These are phyloP conservation scores for Plenodomus lindquistii DNA, from an alignment of 2,329 filamentous ascomycete species.

Conservation along the genomic window DNA sequence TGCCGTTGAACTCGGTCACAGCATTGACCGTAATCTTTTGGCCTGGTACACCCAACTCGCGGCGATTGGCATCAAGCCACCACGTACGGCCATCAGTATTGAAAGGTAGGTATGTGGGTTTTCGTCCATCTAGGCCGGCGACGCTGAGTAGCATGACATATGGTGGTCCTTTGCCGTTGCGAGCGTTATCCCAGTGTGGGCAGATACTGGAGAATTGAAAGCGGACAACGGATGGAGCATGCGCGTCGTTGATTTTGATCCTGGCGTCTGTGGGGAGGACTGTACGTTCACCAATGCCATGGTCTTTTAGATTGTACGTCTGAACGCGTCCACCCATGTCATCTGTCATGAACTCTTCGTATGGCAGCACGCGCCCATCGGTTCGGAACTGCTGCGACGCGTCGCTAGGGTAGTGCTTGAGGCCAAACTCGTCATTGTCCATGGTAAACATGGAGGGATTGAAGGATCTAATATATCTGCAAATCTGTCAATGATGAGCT, in stretches of 20 bases:
- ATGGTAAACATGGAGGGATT: slow-evolving; percentile 60
- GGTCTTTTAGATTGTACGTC: slow-evolving; percentile 42
- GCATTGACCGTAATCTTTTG: slow-evolving; percentile 68
- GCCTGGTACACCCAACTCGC: slow-evolving; percentile 53
- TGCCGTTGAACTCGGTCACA: slow-evolving; percentile 58
- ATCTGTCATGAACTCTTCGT: slow-evolving; percentile 81
- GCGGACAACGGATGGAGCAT: slow-evolving; percentile 55
- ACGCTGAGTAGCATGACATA: slow-evolving; percentile 73
- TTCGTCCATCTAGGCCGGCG: slow-evolving; percentile 63
- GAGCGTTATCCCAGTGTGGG: slow-evolving; percentile 78
- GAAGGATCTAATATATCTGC: slow-evolving; percentile 68
- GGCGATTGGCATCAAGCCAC: slow-evolving; percentile 71
- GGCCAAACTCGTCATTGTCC: slow-evolving; percentile 79
- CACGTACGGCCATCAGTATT: slow-evolving; percentile 75
- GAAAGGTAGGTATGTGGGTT: slow-evolving; percentile 71
- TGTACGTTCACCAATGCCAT: slow-evolving; percentile 59
- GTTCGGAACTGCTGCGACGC: slow-evolving; percentile 70
- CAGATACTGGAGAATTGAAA: slow-evolving; percentile 83
- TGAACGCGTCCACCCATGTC: slow-evolving; percentile 50
- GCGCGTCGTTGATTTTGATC: slow-evolving; percentile 62
- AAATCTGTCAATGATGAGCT: slow-evolving; percentile 1
- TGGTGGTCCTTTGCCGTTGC: slow-evolving; percentile 66
- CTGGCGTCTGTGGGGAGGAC: slow-evolving; percentile 65
- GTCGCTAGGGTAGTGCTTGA: slow-evolving; percentile 77
- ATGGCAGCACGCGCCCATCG: slow-evolving; percentile 69